Base-by-base conservation (phyloP, 306 rosid genomes). In the Abrus pulchellus region DNA sequence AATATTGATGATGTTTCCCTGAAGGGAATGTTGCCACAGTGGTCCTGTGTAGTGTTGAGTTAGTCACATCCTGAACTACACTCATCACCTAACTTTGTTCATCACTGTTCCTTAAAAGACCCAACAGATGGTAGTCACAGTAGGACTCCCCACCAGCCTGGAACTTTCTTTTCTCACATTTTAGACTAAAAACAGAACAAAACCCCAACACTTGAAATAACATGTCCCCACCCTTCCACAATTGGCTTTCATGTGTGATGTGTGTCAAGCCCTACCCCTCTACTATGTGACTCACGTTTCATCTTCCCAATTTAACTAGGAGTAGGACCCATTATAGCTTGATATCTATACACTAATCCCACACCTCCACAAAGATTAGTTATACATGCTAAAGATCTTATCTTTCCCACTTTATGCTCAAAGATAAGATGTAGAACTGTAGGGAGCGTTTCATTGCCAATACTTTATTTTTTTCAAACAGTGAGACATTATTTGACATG, bases 11-110 rank as follows among this genome's bases (percentile, higher is more conserved):
- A 84, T 80, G 83, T 78, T 83, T 81, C 87, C 83, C 78, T 66
- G 63, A 70, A 83, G 90, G 79, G 92, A 86, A 87, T 85, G 88
- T 77, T 86, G 94, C 66, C 82, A 85, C 72, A 67, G 48, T 72
- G 87, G 69, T 86, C 78, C 45, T 85, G 90, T 85, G 81, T 87
- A 74, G 89, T 84, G 85, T 90, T 20, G 81, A 90, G 94, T 91
- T 90, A 81, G 97, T 93, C 97, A 93, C 91, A 91, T 88, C 93
- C 52, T 75, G 73, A 83, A 79, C 86, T 75, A 11, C 75, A 83
- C 66, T 49, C 34, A 64, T 67, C 72, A 81, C 77, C 76, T 13
- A 67, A 47, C 76, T 68, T 64, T 62, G 69, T 72, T 80, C 72
- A 65, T 81, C 32, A 76, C 69, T 86, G 85, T 50, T 64, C 70